phyloP scores from a whole-genome alignment of 768 basidiomycete genomes.

The Agaricus blazei region DNA sequence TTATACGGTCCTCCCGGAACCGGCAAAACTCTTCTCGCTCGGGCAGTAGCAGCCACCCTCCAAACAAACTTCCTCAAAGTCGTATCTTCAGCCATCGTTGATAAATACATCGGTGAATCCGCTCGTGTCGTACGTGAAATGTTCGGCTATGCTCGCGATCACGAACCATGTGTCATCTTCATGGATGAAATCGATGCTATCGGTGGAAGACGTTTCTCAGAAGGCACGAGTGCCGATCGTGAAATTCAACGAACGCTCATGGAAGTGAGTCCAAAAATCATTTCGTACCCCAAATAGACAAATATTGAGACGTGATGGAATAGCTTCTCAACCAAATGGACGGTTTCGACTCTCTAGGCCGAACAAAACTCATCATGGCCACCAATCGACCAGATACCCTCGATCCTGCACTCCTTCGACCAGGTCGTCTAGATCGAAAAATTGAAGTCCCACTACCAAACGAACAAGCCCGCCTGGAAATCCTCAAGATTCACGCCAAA shows the following conservation, averaged over 20 bases:
- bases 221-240: conserved; percentile 96
- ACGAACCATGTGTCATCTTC: conserved; percentile 98
- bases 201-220: conserved; percentile 81
- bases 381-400: conserved; percentile 98
- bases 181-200: conserved; percentile 99
- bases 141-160: conserved; percentile 97
- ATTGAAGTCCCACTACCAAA: conserved; percentile 98
- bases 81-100: conserved; percentile 95
- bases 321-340: conserved; percentile 99
- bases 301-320: background rate
- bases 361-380: conserved; percentile 99
- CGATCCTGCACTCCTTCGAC: conserved; percentile 93
- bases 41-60: conserved; percentile 93
- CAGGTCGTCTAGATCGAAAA: conserved; percentile 94
- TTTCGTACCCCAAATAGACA: background rate
- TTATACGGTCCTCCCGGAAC: conserved; percentile 97
- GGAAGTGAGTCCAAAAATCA: conserved; percentile 52
- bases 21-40: conserved; percentile 91
- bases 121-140: conserved; percentile 96
- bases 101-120: conserved; percentile 98
- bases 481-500: conserved; percentile 93
- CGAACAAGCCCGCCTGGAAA: conserved; percentile 93
- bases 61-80: conserved; percentile 98
- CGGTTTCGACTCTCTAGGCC: conserved; percentile 95
- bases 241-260: conserved; percentile 98